Conservation (phyloP, 441 rosid genomes). For the Syzygium syzygioides region DNA sequence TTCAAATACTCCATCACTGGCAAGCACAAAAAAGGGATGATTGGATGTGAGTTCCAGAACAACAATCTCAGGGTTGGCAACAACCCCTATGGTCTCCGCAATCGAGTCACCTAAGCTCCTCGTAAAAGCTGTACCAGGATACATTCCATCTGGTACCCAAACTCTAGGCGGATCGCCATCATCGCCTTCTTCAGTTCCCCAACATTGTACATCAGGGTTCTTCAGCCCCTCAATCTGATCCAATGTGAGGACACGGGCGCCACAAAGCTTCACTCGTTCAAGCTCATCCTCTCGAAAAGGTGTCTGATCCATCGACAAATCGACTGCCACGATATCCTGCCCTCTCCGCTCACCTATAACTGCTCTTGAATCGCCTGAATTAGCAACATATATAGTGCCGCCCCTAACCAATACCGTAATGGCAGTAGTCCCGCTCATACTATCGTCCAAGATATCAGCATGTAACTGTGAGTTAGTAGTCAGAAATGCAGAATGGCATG, state of each 20-base stretch:
- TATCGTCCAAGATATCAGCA: constrained; percentile 73
- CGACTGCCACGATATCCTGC: constrained; percentile 71
- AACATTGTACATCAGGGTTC: constrained; percentile 89
- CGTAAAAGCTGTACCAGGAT: constrained; percentile 98
- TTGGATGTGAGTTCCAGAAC: constrained; percentile 75
- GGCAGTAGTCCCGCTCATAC: constrained; percentile 99
- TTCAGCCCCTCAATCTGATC: constrained; percentile 99
- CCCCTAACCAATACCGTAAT: constrained; percentile 92
- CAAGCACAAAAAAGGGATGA: constrained; percentile 93
- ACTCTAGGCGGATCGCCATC: constrained; percentile 99
- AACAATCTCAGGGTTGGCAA: constrained; percentile 93
- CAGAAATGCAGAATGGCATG: constrained; percentile 64
- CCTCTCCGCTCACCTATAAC: constrained; percentile 85
- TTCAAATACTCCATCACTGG: constrained; percentile 99
- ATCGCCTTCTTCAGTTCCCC: constrained; percentile 97
- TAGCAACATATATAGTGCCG: constrained; percentile 70
- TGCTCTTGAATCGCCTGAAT: constrained; percentile 94
- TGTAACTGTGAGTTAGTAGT: constrained; percentile 73
- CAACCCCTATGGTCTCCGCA: constrained; percentile 97
- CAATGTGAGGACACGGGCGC: constrained; percentile 93
- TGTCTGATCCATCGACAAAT: constrained; percentile 91
- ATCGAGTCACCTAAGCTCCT: constrained; percentile 96
- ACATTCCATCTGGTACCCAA: constrained; percentile 97
- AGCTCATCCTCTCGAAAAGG: constrained; percentile 85
- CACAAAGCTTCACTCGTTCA: constrained; percentile 87